These are phyloP conservation scores for Chytridium lagenaria DNA, from an alignment of 371 early-diverging fungal genomes.

Conservation along the genomic window DNA sequence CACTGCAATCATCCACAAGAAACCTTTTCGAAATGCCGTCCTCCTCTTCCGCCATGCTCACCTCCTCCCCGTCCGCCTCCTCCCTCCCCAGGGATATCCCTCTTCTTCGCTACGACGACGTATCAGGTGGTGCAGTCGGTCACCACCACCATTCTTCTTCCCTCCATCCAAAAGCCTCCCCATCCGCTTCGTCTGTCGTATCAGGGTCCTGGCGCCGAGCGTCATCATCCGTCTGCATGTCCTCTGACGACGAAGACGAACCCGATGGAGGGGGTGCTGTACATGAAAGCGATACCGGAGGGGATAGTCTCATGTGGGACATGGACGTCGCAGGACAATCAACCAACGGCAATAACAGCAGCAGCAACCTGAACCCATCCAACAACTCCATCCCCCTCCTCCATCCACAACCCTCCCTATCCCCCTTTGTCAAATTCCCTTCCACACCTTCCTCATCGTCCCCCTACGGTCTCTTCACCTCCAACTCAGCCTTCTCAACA, in stretches of 20 bases:
- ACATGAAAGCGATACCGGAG: neutral
- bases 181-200: slow-evolving; percentile 2
- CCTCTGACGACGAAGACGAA: slow-evolving; percentile 16
- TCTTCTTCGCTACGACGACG: slow-evolving; percentile 2
- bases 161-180: slow-evolving; percentile 5
- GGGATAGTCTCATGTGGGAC: slow-evolving; percentile 10
- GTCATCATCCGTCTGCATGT: neutral
- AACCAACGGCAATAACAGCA: too few species aligned
- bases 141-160: neutral
- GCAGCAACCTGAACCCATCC: neutral
- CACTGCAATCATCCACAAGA: too few species aligned
- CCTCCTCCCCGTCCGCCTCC: too few species aligned
- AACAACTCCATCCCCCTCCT: neutral
- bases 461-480: neutral
- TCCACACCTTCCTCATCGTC: neutral
- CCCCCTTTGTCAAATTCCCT: neutral
- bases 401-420: neutral
- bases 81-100: slow-evolving; percentile 2
- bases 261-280: neutral
- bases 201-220: slow-evolving; percentile 8
- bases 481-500: too few species aligned
- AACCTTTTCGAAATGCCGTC: too few species aligned
- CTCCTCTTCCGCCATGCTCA: too few species aligned
- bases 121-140: too few species aligned
- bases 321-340: slow-evolving; percentile 14